These are phyloP conservation scores for Raphanus sativus DNA, from an alignment of 345 rosid genomes.

Conservation along the genomic window DNA sequence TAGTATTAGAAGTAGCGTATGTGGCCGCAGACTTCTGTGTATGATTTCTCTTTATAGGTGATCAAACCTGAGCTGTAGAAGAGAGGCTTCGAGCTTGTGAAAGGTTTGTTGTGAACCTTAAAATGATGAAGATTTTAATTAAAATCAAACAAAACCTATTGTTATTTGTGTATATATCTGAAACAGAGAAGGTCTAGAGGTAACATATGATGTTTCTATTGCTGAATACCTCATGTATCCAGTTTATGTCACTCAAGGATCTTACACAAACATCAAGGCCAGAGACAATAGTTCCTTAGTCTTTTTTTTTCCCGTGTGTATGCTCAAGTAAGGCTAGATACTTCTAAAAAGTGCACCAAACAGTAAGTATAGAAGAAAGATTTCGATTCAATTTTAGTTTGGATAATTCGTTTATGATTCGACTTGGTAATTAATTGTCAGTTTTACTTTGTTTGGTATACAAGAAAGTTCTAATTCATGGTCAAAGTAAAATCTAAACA, in stretches of 20 bases:
- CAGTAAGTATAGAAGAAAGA: background rate
- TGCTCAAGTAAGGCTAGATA: no score
- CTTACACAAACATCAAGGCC: slow-evolving; percentile 67
- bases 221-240: slow-evolving; percentile 92
- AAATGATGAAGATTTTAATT: background rate
- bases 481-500: background rate
- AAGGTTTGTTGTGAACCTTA: slow-evolving; percentile 49
- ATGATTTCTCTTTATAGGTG: slow-evolving; percentile 48
- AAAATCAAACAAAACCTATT: background rate
- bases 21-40: no score
- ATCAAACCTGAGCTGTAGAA: slow-evolving; percentile 74
- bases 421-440: background rate
- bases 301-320: no score
- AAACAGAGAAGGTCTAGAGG: slow-evolving; percentile 81
- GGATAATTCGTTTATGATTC: background rate
- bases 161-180: background rate
- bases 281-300: no score
- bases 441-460: background rate
- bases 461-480: background rate
- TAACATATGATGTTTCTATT: slow-evolving; percentile 90
- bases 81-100: slow-evolving; percentile 82
- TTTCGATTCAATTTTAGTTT: background rate
- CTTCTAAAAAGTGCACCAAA: background rate
- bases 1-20: no score
- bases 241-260: slow-evolving; percentile 84